phyloP scores from a whole-genome alignment of 176 grass and related monocot species.

The Musa beccarii region DNA sequence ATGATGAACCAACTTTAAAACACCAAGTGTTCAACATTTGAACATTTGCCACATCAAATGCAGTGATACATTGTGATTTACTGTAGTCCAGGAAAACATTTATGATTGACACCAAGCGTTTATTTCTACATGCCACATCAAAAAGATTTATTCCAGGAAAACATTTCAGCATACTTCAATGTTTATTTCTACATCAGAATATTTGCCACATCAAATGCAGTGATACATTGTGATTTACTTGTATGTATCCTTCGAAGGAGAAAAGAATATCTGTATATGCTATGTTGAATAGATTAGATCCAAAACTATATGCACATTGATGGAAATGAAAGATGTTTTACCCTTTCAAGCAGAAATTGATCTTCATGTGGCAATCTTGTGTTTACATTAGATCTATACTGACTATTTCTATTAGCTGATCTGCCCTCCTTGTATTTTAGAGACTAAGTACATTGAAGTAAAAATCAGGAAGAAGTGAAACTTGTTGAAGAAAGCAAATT shows the following conservation, averaged over 20 bases:
- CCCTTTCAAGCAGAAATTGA: constrained; percentile 68
- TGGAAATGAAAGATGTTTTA: constrained; percentile 25
- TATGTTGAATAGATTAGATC: neutral
- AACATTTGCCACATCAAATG: too few relatives aligned
- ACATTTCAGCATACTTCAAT: too few relatives aligned
- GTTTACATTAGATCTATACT: constrained; percentile 56
- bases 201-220: too few relatives aligned
- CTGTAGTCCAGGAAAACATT: too few relatives aligned
- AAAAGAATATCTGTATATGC: neutral
- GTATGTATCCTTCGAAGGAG: neutral
- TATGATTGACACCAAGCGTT: too few relatives aligned
- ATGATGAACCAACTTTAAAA: too few relatives aligned
- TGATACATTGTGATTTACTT: too few relatives aligned
- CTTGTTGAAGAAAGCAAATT: neutral
- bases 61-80: too few relatives aligned
- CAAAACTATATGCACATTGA: neutral
- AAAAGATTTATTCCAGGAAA: too few relatives aligned
- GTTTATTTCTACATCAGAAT: too few relatives aligned
- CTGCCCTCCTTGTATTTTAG: constrained; percentile 54
- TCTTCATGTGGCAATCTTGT: constrained; percentile 44
- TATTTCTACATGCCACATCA: too few relatives aligned
- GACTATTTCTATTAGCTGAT: constrained; percentile 59
- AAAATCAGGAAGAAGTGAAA: neutral
- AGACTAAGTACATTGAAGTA: constrained; percentile 20
- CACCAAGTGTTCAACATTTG: too few relatives aligned